Conservation (phyloP, 163 green algal species). For the Coccomyxa subellipsoidea region DNA sequence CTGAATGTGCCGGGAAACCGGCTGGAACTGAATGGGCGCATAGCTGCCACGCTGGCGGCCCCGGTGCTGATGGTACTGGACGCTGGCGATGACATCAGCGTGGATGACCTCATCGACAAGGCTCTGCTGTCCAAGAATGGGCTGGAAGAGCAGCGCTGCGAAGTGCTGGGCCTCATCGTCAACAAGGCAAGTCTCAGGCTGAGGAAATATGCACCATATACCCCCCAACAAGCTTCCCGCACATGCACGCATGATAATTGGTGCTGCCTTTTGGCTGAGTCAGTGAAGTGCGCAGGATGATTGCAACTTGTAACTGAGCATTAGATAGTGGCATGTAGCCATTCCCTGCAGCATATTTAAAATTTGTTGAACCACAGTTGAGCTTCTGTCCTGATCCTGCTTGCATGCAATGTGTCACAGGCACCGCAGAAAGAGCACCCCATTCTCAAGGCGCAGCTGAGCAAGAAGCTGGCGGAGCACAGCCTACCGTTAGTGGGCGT, state of each 20-base stretch:
- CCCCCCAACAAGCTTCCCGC: no score
- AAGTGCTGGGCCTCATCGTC: constrained; percentile 55
- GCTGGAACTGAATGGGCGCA: constrained; percentile 60
- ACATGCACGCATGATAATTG: no score
- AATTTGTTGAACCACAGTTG: no score
- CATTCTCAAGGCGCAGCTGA: constrained; percentile 23
- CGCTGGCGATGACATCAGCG: background rate
- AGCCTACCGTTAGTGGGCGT: constrained; percentile 56
- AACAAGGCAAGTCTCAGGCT: constrained; percentile 50
- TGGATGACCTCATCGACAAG: constrained; percentile 3
- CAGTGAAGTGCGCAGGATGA: no score
- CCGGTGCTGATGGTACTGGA: constrained; percentile 43
- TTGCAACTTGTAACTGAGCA: no score
- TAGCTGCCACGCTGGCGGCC: constrained; percentile 48
- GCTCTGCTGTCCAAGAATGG: constrained; percentile 21
- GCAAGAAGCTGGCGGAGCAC: constrained; percentile 30
- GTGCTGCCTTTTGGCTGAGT: no score
- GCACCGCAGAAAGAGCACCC: background rate
- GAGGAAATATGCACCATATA: background rate
- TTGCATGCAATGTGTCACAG: background rate
- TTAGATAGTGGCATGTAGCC: no score
- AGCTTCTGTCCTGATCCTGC: background rate
- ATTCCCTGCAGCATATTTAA: no score
- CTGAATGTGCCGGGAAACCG: constrained; percentile 26
- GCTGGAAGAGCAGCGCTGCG: constrained; percentile 29